These are phyloP conservation scores for Dioscorea alata DNA, from an alignment of 106 monocot genomes.

Conservation along the genomic window DNA sequence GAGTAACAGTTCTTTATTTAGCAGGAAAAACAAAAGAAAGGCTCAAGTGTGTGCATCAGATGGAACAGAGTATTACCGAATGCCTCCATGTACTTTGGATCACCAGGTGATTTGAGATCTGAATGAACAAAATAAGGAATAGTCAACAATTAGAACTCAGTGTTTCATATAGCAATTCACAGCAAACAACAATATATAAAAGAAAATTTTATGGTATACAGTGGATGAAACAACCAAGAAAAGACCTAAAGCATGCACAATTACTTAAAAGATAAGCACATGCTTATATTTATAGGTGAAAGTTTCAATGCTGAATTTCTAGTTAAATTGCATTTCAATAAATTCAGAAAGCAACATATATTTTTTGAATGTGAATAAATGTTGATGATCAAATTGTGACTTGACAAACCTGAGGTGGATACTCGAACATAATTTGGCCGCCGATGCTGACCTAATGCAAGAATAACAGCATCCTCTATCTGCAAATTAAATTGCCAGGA, in stretches of 20 bases:
- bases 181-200: no score
- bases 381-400: no score
- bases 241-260: no score
- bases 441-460: constrained; percentile 62
- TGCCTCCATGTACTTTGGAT: constrained; percentile 69
- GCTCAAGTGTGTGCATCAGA: neutral
- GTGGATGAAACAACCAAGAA: no score
- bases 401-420: constrained; percentile 62
- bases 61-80: constrained; percentile 44
- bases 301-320: no score
- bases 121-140: constrained; percentile 21
- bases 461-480: constrained; percentile 91
- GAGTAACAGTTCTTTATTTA: no score
- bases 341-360: no score
- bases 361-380: no score
- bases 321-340: no score
- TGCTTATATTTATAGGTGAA: neutral
- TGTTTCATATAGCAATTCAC: no score
- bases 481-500: constrained; percentile 7
- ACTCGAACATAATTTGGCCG: constrained; percentile 55
- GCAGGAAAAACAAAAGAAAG: no score
- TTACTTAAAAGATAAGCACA: neutral
- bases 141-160: neutral
- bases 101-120: constrained; percentile 72
- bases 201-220: no score